Evolutionary conservation across 345 rosid species (phyloP).

Genomic region (Eucalyptus pauciflora): DNA sequence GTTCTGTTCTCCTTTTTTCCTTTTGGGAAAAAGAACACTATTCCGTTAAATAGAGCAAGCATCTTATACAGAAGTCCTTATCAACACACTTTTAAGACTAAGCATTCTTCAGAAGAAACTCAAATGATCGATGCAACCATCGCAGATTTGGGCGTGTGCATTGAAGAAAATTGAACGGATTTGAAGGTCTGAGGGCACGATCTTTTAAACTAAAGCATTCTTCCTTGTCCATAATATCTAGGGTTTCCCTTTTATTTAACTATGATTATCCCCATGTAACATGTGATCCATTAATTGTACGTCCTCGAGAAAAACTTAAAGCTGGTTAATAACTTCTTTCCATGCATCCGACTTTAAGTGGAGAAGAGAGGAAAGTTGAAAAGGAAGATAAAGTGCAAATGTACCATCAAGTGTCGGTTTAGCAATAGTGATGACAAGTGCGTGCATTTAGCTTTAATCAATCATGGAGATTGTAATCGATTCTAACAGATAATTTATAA

Average conservation of each 20-base stretch:
- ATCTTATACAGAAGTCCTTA: neutral
- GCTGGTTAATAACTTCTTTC: neutral
- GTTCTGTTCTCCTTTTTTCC: neutral
- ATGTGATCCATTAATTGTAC: neutral
- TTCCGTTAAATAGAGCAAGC: neutral
- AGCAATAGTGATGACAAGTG: neutral
- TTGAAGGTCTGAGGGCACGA: neutral
- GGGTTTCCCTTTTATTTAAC: neutral
- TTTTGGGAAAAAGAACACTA: neutral
- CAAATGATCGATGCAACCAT: neutral
- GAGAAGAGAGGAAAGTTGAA: neutral
- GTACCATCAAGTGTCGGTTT: neutral
- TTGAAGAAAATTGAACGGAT: neutral
- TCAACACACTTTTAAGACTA: neutral
- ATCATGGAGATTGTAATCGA: neutral
- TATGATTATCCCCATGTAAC: neutral
- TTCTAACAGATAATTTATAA: neutral
- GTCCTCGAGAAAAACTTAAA: neutral
- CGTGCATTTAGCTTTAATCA: neutral
- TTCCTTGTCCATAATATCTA: neutral
- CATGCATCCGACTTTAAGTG: neutral
- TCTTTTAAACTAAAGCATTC: neutral
- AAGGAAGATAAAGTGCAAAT: neutral
- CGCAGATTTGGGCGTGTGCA: neutral
- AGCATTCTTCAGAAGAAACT: neutral